These are phyloP conservation scores for Mycena crocata DNA, from an alignment of 768 basidiomycete genomes.

Conservation along the genomic window DNA sequence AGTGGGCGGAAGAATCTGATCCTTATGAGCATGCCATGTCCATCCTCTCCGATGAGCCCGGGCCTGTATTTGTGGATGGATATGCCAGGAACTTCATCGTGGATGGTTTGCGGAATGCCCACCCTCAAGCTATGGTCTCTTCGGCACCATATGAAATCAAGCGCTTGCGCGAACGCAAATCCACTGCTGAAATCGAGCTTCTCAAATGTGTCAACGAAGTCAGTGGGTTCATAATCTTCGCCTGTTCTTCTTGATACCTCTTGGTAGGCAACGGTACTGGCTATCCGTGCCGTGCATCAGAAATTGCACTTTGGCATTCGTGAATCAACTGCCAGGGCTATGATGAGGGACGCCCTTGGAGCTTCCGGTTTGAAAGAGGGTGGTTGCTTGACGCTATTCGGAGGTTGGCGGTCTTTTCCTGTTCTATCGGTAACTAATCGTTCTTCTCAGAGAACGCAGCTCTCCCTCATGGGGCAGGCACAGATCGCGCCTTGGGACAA, in stretches of 20 bases:
- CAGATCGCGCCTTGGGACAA: conserved; percentile 66
- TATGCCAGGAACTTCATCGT: conserved; percentile 71
- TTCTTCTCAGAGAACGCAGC: conserved; percentile 80
- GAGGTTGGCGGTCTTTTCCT: conserved; percentile 59
- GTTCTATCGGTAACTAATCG: neutral
- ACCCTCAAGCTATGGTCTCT: conserved; percentile 49
- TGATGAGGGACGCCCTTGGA: conserved; percentile 67
- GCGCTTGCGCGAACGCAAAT: conserved; percentile 81
- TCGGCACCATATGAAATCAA: conserved; percentile 66
- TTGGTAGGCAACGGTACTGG: conserved; percentile 83
- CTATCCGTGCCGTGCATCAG: conserved; percentile 73
- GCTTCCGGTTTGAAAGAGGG: conserved; percentile 69
- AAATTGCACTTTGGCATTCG: conserved; percentile 77
- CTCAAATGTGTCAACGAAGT: conserved; percentile 88
- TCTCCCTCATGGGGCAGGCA: conserved; percentile 85
- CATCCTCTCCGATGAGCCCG: conserved; percentile 36
- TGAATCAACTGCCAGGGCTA: conserved; percentile 74
- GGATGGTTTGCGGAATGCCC: conserved; percentile 67
- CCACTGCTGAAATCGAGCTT: conserved; percentile 73
- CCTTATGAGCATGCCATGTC: conserved; percentile 67
- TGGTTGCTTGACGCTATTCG: conserved; percentile 80
- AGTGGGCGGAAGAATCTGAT: conserved; percentile 76
- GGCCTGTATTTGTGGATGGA: conserved; percentile 70
- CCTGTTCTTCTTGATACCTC: neutral
- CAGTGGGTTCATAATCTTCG: conserved; percentile 6